Base-by-base conservation (phyloP, 2,329 filamentous ascomycete genomes). In the Fonsecaea pugnacius region DNA sequence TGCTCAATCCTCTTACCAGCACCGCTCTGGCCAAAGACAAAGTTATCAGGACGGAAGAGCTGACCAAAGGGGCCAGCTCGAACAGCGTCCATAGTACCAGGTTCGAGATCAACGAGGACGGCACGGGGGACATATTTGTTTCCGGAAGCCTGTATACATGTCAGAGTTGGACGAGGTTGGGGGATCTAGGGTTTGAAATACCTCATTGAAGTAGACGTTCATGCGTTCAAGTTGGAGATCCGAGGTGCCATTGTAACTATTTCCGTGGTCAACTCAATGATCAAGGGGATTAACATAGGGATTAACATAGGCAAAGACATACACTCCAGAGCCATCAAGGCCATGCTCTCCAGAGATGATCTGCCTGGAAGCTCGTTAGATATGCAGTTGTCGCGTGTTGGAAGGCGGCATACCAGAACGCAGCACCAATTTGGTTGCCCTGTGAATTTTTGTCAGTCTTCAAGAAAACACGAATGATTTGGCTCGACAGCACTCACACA, bases 351-450 rank as follows among this genome's bases (percentile, higher is more conserved):
- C 88, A 78, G 90, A 91, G 79, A 92, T 92, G 77, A 85, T 90
- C 82, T 92, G 90, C 90, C 87, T 89, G 68, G 69, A 67, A 62
- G 40, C 57, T 64, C 69, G 76, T 85, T 74, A 85, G 79, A 74
- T 69, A 61, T 56, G 50, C 51, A 30, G 46, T 59, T 27, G 50
- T 69, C 66, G 33, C 58, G 68, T 63, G 61, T 67, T 62, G 3
- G 48, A 38, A 38, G 36, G 58, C 36, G 71, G 84, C 87, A 73
- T 83, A 91, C 90, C 95, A 99, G 88, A 99, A 99, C 84, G 95
- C 95, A 86, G 95, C 95, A 94, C 95, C 95, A 75, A 98, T 96
- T 91, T 99, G 95, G 91, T 99, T 99, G 88, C 95, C 95, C 94
- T 97, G 76, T 74, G 62, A 69, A 67, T 33, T 18, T 48, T 36